Evolutionary conservation across 116 monocot genomes (phyloP), one percentile per base, ranked within the genome.

Genomic region (Phalaenopsis hybrid): DNA sequence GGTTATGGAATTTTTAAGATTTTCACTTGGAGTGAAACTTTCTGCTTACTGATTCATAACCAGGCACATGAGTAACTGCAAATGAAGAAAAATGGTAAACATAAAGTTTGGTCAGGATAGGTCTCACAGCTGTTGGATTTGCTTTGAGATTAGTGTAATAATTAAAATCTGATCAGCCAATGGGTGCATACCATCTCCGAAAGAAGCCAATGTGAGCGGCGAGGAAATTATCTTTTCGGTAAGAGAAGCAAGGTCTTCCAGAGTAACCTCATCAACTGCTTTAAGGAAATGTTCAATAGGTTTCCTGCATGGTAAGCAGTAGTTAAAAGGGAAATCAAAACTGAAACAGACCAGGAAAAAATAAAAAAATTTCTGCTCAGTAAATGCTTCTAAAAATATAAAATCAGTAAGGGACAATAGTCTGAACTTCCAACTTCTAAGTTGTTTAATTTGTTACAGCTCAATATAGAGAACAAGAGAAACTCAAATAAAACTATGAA

Each of bases 151-250:
- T 0, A 15, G 55, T 55, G 55, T 3, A 55, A 52, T 51, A 51
- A 48, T 48, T 7, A 9, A 48, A 48, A 48, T 28, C 28, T 28
- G 28, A 28, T 28, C 28, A 28, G 28, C 28, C 9, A 48, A 48
- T 0, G 48, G 48, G 6, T 80, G 72, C 31, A 50, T 89, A 97
- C 97, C 95, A 80, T 94, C 91, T 86, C 98, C 98, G 83, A 89
- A 94, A 21, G 98, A 94, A 43, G 94, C 91, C 95, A 98, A 89
- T 31, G 98, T 98, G 16, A 98, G 92, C 31, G 93, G 91, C 0
- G 93, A 89, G 45, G 95, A 94, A 79, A 94, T 88, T 21, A 98
- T 86, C 82, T 98, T 94, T 81, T 90, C 87, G 15, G 94, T 85
- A 57, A 98, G 78, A 1, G 88, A 46, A 55, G 90, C 44, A 11